phyloP scores from a whole-genome alignment of 768 basidiomycete species.

The Cyathus striatus region DNA sequence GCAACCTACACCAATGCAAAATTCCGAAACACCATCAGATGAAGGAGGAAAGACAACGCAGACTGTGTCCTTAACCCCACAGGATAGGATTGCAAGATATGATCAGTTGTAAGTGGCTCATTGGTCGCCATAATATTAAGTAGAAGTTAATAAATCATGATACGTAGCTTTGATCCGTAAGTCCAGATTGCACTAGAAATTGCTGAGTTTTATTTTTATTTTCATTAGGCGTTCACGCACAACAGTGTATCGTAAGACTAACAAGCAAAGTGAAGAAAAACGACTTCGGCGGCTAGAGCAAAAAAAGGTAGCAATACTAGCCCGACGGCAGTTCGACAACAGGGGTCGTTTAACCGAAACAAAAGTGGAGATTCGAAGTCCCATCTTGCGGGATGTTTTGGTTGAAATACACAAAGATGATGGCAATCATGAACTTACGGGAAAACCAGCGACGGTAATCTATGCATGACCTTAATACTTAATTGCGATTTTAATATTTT shows the following conservation, averaged over 20 bases:
- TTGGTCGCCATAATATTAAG: not conserved
- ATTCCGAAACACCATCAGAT: too few species aligned
- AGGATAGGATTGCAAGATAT: slow-evolving; percentile 1
- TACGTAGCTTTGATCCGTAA: slow-evolving; percentile 4
- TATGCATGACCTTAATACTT: not conserved
- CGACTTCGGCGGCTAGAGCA: slow-evolving; percentile 6
- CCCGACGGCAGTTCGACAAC: slow-evolving; percentile 15
- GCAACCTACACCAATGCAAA: too few species aligned
- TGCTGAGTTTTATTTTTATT: not conserved
- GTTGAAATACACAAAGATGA: slow-evolving; percentile 4
- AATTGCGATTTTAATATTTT: not conserved
- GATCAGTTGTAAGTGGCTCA: slow-evolving; percentile 1
- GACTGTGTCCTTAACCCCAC: too few species aligned
- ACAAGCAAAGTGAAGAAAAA: slow-evolving; percentile 9
- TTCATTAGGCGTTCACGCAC: slow-evolving; percentile 1
- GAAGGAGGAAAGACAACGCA: too few species aligned
- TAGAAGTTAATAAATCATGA: not conserved
- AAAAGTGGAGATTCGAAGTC: slow-evolving; percentile 13
- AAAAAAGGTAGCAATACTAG: slow-evolving; percentile 15
- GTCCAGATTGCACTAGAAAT: not conserved
- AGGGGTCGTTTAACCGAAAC: slow-evolving; percentile 11
- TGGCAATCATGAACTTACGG: not conserved
- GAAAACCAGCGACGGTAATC: not conserved
- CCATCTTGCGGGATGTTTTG: slow-evolving; percentile 10
- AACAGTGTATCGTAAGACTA: slow-evolving; percentile 13